Percentiles rank a stretch among this genome's conserved stretches.
Conservation (phyloP, 176 grass and related monocot genomes). For the Cenchrus fungigraminus region DNA sequence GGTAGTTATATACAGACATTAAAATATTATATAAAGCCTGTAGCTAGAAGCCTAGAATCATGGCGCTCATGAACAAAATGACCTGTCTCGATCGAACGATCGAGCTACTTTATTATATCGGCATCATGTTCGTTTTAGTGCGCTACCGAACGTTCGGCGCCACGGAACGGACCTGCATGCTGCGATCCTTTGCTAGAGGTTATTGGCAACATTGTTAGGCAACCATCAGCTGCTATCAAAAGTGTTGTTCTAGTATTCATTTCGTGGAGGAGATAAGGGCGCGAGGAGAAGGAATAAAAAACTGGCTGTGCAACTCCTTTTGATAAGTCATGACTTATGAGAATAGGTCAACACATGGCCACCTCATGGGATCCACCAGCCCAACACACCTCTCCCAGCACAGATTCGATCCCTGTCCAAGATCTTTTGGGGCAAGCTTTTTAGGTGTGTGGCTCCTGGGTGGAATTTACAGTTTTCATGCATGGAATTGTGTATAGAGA, state of each 20-base stretch:
- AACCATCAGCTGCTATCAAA: not conserved
- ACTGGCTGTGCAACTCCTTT: not conserved
- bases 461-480: not conserved
- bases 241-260: not conserved
- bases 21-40: not conserved
- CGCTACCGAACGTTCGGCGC: not conserved
- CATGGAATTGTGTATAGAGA: not conserved
- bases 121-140: not conserved
- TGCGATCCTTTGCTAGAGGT: not conserved
- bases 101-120: not conserved
- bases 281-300: not conserved
- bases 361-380: not conserved
- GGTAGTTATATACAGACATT: not conserved
- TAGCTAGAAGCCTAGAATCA: not conserved
- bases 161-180: constrained; percentile 4
- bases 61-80: not conserved
- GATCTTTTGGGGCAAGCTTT: not conserved
- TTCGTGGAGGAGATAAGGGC: not conserved
- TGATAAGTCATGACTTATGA: not conserved
- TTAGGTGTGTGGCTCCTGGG: not conserved
- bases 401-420: not conserved
- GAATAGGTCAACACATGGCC: not conserved
- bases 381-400: constrained; percentile 5
- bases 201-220: not conserved
- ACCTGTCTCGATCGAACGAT: not conserved